Percentiles rank a stretch among this genome's conserved stretches.
Evolutionary conservation across 2,329 filamentous ascomycete genomes (phyloP).

Genomic region (Aureobasidium lini): DNA sequence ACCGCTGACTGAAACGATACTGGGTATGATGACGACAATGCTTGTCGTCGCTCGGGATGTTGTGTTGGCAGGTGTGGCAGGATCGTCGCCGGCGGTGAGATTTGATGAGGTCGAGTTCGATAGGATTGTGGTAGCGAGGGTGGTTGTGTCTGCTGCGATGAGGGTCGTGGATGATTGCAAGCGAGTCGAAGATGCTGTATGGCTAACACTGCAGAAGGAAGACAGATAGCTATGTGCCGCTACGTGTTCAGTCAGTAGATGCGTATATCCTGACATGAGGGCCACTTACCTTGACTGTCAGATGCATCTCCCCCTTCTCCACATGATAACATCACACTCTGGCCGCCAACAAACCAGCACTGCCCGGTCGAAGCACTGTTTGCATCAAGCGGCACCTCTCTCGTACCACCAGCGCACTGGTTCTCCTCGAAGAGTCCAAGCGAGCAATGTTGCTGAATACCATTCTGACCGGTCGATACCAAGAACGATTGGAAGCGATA

Average conservation of each 20-base stretch:
- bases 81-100: neutral
- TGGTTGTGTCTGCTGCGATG: neutral
- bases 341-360: slow-evolving; percentile 3
- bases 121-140: neutral
- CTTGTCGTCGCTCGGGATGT: neutral
- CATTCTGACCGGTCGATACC: neutral
- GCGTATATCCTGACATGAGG: neutral
- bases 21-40: neutral
- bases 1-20: neutral
- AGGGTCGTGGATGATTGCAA: neutral
- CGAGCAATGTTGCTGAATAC: neutral
- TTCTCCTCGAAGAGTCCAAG: neutral
- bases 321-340: slow-evolving; percentile 8
- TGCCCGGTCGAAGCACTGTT: neutral
- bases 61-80: neutral
- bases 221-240: slow-evolving; percentile 2
- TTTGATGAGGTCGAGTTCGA: neutral
- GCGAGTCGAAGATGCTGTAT: neutral
- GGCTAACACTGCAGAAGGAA: slow-evolving; percentile 3
- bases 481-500: slow-evolving; percentile 1
- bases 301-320: slow-evolving; percentile 4
- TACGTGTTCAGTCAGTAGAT: neutral
- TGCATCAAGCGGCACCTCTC: neutral
- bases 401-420: neutral
- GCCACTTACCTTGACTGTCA: neutral